Evolutionary conservation across 2,329 filamentous ascomycete genomes (phyloP).

Genomic region (Paraconiothyrium brasiliense): DNA sequence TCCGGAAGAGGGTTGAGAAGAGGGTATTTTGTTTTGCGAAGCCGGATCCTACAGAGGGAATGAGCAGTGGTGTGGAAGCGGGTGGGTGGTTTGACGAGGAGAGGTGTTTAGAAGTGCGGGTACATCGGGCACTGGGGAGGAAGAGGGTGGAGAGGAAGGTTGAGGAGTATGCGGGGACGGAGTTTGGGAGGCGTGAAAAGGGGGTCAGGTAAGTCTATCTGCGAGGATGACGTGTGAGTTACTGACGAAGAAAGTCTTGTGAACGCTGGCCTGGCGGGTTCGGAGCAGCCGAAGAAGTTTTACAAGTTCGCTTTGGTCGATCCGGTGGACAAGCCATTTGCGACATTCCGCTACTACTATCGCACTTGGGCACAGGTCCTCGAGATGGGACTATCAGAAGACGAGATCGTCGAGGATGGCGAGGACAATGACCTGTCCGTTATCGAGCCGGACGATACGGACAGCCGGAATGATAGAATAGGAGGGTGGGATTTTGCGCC

Average conservation of each 20-base stretch:
- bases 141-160: conserved; percentile 47
- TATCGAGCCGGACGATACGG: conserved; percentile 36
- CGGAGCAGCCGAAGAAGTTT: conserved; percentile 53
- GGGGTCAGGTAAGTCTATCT: conserved; percentile 42
- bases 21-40: conserved; percentile 51
- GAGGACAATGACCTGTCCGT: conserved; percentile 35
- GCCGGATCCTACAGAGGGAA: conserved; percentile 19
- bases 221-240: neutral
- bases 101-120: conserved; percentile 52
- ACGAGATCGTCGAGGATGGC: conserved; percentile 21
- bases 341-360: conserved; percentile 55
- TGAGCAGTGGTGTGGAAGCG: conserved; percentile 21
- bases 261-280: conserved; percentile 49
- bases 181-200: conserved; percentile 27
- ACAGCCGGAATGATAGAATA: neutral
- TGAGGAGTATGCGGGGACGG: conserved; percentile 33
- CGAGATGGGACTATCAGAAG: conserved; percentile 32
- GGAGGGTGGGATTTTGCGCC: neutral
- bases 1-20: conserved; percentile 51
- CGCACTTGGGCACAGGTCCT: conserved; percentile 42
- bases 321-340: conserved; percentile 58
- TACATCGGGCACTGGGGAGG: conserved; percentile 53
- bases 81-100: conserved; percentile 32
- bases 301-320: conserved; percentile 62
- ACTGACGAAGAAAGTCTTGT: conserved; percentile 43